Evolutionary conservation across 345 rosid species (phyloP).

Genomic region (Abelmoschus esculentus): DNA sequence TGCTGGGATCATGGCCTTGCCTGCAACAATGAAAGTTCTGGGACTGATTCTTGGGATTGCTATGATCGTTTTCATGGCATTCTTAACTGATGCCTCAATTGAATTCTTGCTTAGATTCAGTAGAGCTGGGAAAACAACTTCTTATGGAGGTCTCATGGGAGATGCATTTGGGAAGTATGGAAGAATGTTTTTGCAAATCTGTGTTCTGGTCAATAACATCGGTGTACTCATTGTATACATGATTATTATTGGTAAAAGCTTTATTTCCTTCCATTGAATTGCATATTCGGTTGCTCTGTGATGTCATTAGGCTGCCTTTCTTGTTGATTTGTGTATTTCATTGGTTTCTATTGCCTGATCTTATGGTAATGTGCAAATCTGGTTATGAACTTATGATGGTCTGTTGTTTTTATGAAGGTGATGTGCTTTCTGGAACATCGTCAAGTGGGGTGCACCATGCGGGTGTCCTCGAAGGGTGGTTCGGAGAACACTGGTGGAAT

Average conservation of each 20-base stretch:
- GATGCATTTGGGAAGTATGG: conserved; percentile 85
- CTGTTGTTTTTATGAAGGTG: conserved; percentile 26
- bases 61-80: conserved; percentile 68
- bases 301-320: not conserved
- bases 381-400: not conserved
- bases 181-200: conserved; percentile 48
- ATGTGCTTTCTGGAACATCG: conserved; percentile 74
- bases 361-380: conserved; percentile 4
- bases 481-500: conserved; percentile 78
- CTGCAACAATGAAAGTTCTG: conserved; percentile 85
- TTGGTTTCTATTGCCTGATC: not conserved
- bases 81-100: conserved; percentile 66
- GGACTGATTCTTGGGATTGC: conserved; percentile 65
- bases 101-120: conserved; percentile 84
- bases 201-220: conserved; percentile 66
- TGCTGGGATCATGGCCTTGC: conserved; percentile 97
- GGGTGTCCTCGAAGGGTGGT: conserved; percentile 87
- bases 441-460: conserved; percentile 70
- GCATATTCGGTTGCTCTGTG: conserved; percentile 2
- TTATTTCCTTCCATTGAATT: not conserved
- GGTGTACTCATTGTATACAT: conserved; percentile 93
- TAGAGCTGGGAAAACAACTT: conserved; percentile 45
- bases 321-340: conserved; percentile 3
- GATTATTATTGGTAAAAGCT: conserved; percentile 77
- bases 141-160: conserved; percentile 80